Percentiles rank a stretch among this genome's conserved stretches.
phyloP scores from a whole-genome alignment of 2,329 filamentous ascomycete species.

The Xylariaceae sp. region DNA sequence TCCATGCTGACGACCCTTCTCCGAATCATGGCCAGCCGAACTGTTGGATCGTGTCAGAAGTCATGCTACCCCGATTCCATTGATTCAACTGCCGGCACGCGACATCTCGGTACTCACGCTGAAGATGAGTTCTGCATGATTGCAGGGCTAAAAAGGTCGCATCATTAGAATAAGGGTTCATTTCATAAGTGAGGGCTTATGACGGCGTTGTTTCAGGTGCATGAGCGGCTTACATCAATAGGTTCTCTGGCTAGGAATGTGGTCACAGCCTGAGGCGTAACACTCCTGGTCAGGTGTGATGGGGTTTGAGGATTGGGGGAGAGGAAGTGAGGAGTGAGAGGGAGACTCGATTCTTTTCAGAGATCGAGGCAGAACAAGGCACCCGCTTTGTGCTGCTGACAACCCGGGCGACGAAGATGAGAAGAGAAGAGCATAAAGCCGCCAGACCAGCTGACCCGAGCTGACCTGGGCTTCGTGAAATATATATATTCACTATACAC shows the following conservation, averaged over 20 bases:
- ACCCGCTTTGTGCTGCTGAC: constrained; percentile 2
- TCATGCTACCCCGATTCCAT: neutral
- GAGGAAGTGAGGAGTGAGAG: neutral
- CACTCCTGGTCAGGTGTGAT: neutral
- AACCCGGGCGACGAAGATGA: neutral
- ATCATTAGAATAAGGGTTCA: constrained; percentile 8
- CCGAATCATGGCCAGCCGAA: constrained; percentile 13
- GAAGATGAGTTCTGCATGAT: neutral
- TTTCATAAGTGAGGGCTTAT: neutral
- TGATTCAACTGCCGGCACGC: neutral
- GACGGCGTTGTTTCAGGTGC: neutral
- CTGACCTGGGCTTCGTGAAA: neutral
- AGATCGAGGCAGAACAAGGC: neutral
- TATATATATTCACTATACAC: neutral
- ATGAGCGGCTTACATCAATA: constrained; percentile 7
- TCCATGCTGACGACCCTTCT: constrained; percentile 33
- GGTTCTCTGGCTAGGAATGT: constrained; percentile 14
- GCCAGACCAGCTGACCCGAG: neutral
- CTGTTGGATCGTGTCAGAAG: constrained; percentile 3
- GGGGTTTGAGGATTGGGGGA: neutral
- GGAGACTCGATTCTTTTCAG: neutral
- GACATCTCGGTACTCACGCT: constrained; percentile 10
- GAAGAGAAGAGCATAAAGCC: neutral
- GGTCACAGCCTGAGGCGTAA: neutral
- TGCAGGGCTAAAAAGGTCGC: neutral